Base-by-base conservation (phyloP, 371 early-diverging fungal genomes). In the Mortierella sp. region DNA sequence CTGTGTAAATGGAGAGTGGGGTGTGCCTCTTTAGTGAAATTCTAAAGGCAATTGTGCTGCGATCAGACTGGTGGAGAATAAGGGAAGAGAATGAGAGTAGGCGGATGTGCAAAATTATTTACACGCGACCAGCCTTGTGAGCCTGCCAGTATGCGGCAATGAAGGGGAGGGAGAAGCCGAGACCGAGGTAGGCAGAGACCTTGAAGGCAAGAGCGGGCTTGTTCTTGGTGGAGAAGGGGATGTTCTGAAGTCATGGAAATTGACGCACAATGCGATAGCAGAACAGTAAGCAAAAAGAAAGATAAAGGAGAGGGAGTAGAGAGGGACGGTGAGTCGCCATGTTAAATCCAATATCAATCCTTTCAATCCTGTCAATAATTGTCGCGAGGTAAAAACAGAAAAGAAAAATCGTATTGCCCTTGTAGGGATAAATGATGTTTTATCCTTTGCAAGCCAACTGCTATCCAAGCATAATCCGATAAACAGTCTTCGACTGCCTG, bases 181-280 rank as follows among this genome's bases (percentile, higher is more conserved):
- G 60, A 64, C 88, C 88, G 73, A 87, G 77, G 69, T 83, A 88
- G 65, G 86, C 75, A 49, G 75, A 68, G 76, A 89, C 86, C 69
- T 83, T 84, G 68, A 87, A 55, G 61, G 88, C 89, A 84, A 90
- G 86, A 66, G 74, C 86, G 72, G 83, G 82, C 76, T 85, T 87
- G 86, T 88, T 90, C 79, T 85, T 88, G 75, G 90, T 89, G 61
- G 85, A 83, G 83, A 90, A 90, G 56, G 90, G 90, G 75, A 89
- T 56, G 84, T 90, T 88, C 90, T 90, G 34, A 51, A 51, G 5
- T 4, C 28, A 51, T 45, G 3, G 45, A 12, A 40, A 40, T 9
- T 9, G 13, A 40, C 13, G n/a, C n/a, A n/a, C 40, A 40, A 40
- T 40, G 40, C 13, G 40, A 13, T 9, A 40, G 13, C 40, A 13